A percentile compares a stretch with the other conserved stretches of the same genome.
Evolutionary conservation across 1,284 basidiomycete genomes (phyloP).

Genomic region (Apiotrichum gracile): DNA sequence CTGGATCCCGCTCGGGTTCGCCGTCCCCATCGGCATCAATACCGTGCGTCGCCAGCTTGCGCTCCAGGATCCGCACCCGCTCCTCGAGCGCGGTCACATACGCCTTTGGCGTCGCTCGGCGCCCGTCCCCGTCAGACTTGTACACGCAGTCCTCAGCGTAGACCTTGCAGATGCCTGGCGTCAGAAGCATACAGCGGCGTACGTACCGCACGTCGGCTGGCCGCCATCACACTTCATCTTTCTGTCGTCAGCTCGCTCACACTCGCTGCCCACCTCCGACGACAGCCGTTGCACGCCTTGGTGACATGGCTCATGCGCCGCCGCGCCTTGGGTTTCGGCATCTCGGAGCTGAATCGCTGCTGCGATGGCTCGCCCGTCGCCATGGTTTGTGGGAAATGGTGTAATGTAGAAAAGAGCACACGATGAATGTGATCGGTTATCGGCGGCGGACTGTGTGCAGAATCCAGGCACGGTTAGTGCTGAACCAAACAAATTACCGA

Average conservation of each 20-base stretch:
- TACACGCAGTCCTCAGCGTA: constrained; percentile 20
- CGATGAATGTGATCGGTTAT: no score
- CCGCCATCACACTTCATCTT: constrained; percentile 21
- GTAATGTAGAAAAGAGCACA: no score
- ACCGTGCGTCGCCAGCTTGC: constrained; percentile 8
- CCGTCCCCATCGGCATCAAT: neutral
- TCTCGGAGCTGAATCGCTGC: no score
- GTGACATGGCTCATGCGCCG: constrained; percentile 18
- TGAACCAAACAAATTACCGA: no score
- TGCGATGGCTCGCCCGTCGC: no score
- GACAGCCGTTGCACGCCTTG: constrained; percentile 18
- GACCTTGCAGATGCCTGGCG: constrained; percentile 17
- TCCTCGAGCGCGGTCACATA: constrained; percentile 17
- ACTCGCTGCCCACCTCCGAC: constrained; percentile 14
- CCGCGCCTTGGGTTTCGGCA: no score
- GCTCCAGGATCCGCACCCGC: constrained; percentile 12
- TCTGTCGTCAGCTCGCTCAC: no score
- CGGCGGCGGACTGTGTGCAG: no score
- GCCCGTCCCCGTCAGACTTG: constrained; percentile 17
- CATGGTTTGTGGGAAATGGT: no score
- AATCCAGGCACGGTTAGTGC: no score
- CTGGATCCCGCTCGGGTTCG: neutral
- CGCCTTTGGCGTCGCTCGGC: constrained; percentile 15
- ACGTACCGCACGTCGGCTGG: constrained; percentile 16
- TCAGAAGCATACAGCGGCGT: constrained; percentile 3